phyloP scores from a whole-genome alignment of 2,329 filamentous ascomycete genomes.

The Aspergillus sp. region DNA sequence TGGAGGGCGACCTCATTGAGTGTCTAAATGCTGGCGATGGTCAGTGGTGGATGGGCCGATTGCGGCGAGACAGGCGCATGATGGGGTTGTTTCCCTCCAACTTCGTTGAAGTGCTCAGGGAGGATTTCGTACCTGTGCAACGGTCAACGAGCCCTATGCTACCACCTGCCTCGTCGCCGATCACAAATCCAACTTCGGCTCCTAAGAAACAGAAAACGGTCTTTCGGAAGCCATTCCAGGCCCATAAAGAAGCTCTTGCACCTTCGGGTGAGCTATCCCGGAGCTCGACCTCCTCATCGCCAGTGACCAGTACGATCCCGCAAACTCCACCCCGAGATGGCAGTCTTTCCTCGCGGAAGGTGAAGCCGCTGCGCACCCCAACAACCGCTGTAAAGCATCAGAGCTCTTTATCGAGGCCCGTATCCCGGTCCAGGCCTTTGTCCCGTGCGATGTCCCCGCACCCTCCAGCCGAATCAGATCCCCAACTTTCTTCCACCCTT shows the following conservation, averaged over 20 bases:
- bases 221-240: conserved; percentile 65
- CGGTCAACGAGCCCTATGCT: conserved; percentile 56
- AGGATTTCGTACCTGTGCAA: conserved; percentile 73
- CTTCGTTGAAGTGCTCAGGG: conserved; percentile 87
- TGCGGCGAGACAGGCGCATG: conserved; percentile 85
- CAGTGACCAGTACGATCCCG: conserved; percentile 39
- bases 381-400: conserved; percentile 43
- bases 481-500: conserved; percentile 13
- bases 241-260: conserved; percentile 56
- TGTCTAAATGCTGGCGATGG: conserved; percentile 97
- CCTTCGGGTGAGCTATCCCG: conserved; percentile 39
- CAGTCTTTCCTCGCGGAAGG: conserved; percentile 28
- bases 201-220: conserved; percentile 61
- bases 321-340: conserved; percentile 39
- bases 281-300: conserved; percentile 34
- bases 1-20: conserved; percentile 97
- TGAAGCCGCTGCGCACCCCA: conserved; percentile 39
- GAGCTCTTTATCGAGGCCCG: conserved; percentile 36
- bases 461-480: conserved; percentile 17
- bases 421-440: conserved; percentile 34
- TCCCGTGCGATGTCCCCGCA: conserved; percentile 32
- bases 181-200: conserved; percentile 48
- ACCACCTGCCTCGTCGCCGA: conserved; percentile 51
- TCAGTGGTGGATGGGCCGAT: conserved; percentile 94
- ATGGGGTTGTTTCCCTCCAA: conserved; percentile 95